Evolutionary conservation across 2,329 filamentous ascomycete genomes (phyloP), one percentile per base, ranked within the genome.

Genomic region (Akanthomyces dipterigenus): DNA sequence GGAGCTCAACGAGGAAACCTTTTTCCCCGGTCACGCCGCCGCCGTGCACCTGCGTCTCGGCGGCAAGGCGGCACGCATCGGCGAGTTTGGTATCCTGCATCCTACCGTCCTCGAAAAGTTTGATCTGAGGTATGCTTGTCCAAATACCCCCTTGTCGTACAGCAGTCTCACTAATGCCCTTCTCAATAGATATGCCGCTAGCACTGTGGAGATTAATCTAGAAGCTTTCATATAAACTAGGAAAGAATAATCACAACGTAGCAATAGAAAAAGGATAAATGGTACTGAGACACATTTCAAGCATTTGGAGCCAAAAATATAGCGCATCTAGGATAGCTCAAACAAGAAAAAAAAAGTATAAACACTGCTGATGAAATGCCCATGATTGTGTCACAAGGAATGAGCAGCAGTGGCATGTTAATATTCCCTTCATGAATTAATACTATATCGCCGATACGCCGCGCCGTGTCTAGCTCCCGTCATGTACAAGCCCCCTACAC

Each of bases 91-190:
- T 69, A 93, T 99, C 67, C 76, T 99, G 72, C 93, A 99, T 76
- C 96, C 95, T 48, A 88, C 86, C 6, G 95, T 98, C 66, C 79
- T 98, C 70, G 91, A 96, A 73, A 95, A 96, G 70, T 97, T 95
- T 76, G 93, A 96, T 69, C 81, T 97, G 71, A 91, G 85, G 83
- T 91, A 76, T 71, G 81, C 74, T 50, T 24, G 3, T 16, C n/a
- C 31, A 42, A 49, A 51, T 7, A 31, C 22, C n/a, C 26, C 20
- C 24, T 3, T 9, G 6, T n/a, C 34, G 4, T 45, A 60, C 24
- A 42, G 12, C 40, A 4, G 2, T 12, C 65, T 55, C 31, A 28
- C 65, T 59, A 64, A 65, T 67, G 65, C 65, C 67, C 24, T 46
- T 50, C 5, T 20, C 26, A 26, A 63, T 69, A 89, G 86, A 80